Conservation (phyloP, 1,139 yeast species). For the Pichia sp. region DNA sequence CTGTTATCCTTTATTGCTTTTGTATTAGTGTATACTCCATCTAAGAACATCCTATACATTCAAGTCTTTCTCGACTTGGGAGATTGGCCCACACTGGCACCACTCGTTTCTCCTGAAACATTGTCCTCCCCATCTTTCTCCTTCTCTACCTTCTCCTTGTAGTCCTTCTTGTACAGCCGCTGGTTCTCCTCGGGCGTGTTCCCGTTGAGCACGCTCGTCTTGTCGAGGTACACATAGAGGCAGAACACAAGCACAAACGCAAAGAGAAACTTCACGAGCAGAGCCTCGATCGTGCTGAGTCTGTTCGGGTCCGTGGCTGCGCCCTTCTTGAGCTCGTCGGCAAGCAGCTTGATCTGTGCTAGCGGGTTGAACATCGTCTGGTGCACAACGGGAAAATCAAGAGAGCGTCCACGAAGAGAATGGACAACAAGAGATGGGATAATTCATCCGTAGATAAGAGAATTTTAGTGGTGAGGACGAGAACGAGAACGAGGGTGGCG, state of each 20-base stretch:
- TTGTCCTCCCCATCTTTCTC: not conserved
- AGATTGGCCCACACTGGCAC: not conserved
- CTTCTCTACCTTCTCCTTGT: not conserved
- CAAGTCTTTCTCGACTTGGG: not conserved
- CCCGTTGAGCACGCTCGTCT: conserved; percentile 22
- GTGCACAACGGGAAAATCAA: no score
- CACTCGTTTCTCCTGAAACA: not conserved
- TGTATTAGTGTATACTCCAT: not conserved
- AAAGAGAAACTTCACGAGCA: conserved; percentile 25
- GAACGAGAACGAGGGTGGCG: not conserved
- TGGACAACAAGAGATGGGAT: no score
- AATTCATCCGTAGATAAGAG: no score
- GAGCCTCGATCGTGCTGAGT: conserved; percentile 19
- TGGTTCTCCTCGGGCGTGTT: conserved; percentile 24
- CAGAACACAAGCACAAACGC: conserved; percentile 23
- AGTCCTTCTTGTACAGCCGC: conserved; percentile 6
- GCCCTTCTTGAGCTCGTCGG: conserved; percentile 13
- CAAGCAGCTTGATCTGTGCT: conserved; percentile 18
- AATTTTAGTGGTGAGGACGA: no score
- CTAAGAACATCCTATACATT: not conserved
- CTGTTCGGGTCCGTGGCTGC: conserved; percentile 11
- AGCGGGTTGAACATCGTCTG: conserved; percentile 20
- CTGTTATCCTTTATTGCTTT: conserved; percentile 2
- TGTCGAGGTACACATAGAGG: conserved; percentile 25
- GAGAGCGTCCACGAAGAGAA: no score